Evolutionary conservation across 176 grass and related monocot species (phyloP).

Genomic region (Puccinellia tenuiflora): DNA sequence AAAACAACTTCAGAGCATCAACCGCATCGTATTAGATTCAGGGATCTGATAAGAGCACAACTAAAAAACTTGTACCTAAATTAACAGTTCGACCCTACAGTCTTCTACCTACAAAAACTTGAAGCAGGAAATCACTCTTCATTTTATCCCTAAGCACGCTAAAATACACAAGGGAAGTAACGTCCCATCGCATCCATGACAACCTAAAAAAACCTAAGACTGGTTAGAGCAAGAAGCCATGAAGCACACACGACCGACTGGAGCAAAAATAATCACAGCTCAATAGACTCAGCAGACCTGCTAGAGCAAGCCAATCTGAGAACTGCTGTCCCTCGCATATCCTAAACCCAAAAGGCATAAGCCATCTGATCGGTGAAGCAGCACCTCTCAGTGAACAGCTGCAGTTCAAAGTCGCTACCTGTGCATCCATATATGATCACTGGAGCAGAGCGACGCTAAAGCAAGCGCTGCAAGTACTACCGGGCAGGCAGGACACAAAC

Average conservation of each 20-base stretch:
- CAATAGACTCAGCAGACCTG: not conserved
- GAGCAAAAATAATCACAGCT: not conserved
- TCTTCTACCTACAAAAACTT: not conserved
- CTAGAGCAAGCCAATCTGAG: not conserved
- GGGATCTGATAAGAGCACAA: not conserved
- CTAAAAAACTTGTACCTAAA: not conserved
- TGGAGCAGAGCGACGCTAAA: conserved; percentile 1
- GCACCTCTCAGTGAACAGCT: not conserved
- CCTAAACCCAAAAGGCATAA: not conserved
- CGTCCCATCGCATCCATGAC: not conserved
- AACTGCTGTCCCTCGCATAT: not conserved
- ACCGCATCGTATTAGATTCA: not conserved
- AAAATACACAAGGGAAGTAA: not conserved
- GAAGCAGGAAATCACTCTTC: not conserved
- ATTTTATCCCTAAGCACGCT: not conserved
- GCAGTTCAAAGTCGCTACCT: not conserved
- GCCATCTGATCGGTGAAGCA: not conserved
- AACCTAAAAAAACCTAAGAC: not conserved
- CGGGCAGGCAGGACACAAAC: no score
- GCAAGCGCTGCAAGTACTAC: not conserved
- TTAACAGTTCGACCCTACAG: not conserved
- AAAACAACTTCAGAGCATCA: not conserved
- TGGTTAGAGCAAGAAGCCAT: not conserved
- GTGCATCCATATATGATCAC: not conserved
- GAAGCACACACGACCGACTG: not conserved